A percentile compares a stretch with the other conserved stretches of the same genome.
Conservation (phyloP, 305 asterid species). For the Solanum chacoense region DNA sequence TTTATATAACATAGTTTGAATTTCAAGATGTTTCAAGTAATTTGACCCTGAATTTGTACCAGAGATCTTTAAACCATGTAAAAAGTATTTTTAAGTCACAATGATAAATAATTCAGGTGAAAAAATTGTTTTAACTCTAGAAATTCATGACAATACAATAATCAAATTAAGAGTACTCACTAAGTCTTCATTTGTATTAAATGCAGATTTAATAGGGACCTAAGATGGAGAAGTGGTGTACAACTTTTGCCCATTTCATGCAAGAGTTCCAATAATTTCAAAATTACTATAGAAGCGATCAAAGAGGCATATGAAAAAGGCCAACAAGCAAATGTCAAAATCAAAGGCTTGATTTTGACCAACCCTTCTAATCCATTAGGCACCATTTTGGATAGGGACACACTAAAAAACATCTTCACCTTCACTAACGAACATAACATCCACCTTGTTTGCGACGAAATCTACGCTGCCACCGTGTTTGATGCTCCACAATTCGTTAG, state of each 20-base stretch:
- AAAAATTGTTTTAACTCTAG: rapidly evolving
- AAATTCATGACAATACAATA: not conserved
- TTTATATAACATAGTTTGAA: not conserved
- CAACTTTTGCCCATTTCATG: conserved; percentile 39
- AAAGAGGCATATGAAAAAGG: conserved; percentile 47
- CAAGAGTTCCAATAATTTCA: conserved; percentile 42
- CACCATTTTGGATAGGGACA: conserved; percentile 31
- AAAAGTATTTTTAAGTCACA: too few relatives aligned
- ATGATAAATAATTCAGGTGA: not conserved
- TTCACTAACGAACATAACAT: conserved; percentile 41
- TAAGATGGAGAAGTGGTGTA: conserved; percentile 68
- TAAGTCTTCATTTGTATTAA: not conserved
- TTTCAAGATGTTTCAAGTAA: not conserved
- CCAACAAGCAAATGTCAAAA: conserved; percentile 24
- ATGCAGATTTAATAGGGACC: conserved; percentile 63
- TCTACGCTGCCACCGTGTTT: conserved; percentile 47
- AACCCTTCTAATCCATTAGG: conserved; percentile 84
- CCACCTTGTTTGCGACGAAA: conserved; percentile 76
- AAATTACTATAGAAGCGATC: conserved; percentile 38
- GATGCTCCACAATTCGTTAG: conserved; percentile 21
- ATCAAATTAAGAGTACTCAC: too few relatives aligned
- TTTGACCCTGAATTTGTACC: too few relatives aligned
- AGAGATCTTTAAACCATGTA: too few relatives aligned
- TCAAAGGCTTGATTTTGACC: conserved; percentile 53
- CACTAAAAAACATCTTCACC: conserved; percentile 17